Evolutionary conservation across 2,329 filamentous ascomycete genomes (phyloP).

Genomic region (Sporothrix inflata): DNA sequence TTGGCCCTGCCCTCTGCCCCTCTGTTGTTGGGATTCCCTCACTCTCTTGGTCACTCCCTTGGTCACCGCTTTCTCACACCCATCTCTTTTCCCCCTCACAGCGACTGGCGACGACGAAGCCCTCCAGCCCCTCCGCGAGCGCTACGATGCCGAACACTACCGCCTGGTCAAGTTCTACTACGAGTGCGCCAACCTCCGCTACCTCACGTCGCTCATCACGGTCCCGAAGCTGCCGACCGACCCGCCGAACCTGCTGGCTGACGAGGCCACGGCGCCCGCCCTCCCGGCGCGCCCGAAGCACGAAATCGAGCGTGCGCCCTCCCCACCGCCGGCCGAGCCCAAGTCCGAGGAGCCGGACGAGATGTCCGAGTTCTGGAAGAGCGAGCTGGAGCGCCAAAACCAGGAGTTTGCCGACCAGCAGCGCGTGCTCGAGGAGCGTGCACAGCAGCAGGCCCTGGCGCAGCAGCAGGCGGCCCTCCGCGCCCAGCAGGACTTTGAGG

Average conservation of each 20-base stretch:
- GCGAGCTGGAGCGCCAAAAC: slow-evolving; percentile 86
- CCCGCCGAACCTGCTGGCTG: slow-evolving; percentile 82
- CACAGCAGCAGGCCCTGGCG: slow-evolving; percentile 76
- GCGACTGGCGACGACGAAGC: slow-evolving; percentile 93
- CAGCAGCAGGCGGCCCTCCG: slow-evolving; percentile 84
- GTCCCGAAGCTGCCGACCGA: slow-evolving; percentile 95
- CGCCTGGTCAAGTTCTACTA: slow-evolving; percentile 98
- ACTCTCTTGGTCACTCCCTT: background rate
- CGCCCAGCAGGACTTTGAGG: slow-evolving; percentile 93
- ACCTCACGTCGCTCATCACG: slow-evolving; percentile 93
- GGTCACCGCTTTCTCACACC: slow-evolving; percentile 33
- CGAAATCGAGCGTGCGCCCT: slow-evolving; percentile 69
- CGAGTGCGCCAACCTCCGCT: slow-evolving; percentile 96
- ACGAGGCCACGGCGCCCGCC: slow-evolving; percentile 81
- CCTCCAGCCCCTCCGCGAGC: slow-evolving; percentile 79
- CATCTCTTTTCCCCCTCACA: slow-evolving; percentile 39
- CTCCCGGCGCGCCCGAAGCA: slow-evolving; percentile 79
- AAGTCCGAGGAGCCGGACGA: slow-evolving; percentile 84
- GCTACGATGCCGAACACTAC: slow-evolving; percentile 96
- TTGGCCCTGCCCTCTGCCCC: slow-evolving; percentile 30
- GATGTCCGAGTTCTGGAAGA: slow-evolving; percentile 98
- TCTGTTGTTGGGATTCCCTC: slow-evolving; percentile 26
- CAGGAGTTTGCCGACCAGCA: slow-evolving; percentile 96
- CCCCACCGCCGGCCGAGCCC: slow-evolving; percentile 69
- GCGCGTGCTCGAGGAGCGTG: slow-evolving; percentile 81